Evolutionary conservation across 148 eudicot species (phyloP).

Genomic region (Tetragonia tetragonoides): DNA sequence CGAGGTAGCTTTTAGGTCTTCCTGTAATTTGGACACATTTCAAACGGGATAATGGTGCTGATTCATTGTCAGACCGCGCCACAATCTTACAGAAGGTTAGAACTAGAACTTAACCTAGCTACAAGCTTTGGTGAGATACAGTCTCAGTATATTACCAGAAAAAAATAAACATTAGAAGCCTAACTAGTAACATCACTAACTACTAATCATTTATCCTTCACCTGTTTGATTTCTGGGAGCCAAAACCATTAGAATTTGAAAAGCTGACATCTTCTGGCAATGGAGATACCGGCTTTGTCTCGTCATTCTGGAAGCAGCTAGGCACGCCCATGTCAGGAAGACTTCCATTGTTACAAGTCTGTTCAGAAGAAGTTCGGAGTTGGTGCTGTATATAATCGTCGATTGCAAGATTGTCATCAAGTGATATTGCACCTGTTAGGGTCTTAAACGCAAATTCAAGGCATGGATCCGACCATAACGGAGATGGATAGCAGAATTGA

Average conservation of each 20-base stretch:
- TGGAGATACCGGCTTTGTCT: slow-evolving; percentile 17
- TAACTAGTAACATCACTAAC: too few species aligned
- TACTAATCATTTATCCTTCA: slow-evolving; percentile 3
- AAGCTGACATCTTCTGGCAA: slow-evolving; percentile 27
- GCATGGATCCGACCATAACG: slow-evolving; percentile 72
- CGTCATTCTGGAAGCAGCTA: slow-evolving; percentile 23
- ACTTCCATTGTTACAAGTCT: slow-evolving; percentile 8
- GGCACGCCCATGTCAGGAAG: slow-evolving; percentile 25
- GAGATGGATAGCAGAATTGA: slow-evolving; percentile 36
- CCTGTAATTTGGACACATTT: not conserved
- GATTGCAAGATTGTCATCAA: slow-evolving; percentile 53
- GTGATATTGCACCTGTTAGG: slow-evolving; percentile 72
- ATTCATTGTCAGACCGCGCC: not conserved
- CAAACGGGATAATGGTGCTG: not conserved
- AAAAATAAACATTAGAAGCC: too few species aligned
- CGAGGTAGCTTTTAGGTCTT: not conserved
- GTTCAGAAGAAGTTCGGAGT: slow-evolving; percentile 30
- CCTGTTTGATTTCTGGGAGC: slow-evolving; percentile 28
- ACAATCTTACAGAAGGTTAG: slow-evolving; percentile 29
- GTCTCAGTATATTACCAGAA: not conserved
- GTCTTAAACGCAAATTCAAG: slow-evolving; percentile 78
- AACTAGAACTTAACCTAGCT: slow-evolving; percentile 21
- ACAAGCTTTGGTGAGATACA: not conserved
- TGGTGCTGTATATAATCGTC: slow-evolving; percentile 47
- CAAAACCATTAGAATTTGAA: slow-evolving; percentile 24